These are phyloP conservation scores for Stephania japonica DNA, from an alignment of 164 flowering plant genomes.

Conservation along the genomic window DNA sequence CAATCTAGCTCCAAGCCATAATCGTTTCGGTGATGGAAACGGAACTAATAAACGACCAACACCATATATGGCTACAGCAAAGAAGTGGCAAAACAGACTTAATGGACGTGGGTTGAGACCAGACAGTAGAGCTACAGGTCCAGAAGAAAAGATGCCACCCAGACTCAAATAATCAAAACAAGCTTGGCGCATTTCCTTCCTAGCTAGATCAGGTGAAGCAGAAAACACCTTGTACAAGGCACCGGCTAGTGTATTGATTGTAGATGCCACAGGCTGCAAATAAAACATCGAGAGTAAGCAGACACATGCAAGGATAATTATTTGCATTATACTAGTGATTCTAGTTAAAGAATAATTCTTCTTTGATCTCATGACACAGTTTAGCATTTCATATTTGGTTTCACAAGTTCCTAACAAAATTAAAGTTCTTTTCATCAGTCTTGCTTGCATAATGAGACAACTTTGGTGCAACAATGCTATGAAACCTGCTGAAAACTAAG, in stretches of 20 bases:
- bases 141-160: constrained; percentile 66
- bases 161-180: constrained; percentile 84
- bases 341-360: background rate
- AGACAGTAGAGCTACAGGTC: constrained; percentile 77
- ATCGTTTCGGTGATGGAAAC: constrained; percentile 72
- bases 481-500: no score
- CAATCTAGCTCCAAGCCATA: constrained; percentile 85
- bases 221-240: constrained; percentile 74
- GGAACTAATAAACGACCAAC: constrained; percentile 80
- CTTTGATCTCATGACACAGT: background rate
- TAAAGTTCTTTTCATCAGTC: background rate
- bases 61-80: constrained; percentile 87
- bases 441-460: background rate
- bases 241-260: constrained; percentile 76
- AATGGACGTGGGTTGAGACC: constrained; percentile 88
- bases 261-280: constrained; percentile 78
- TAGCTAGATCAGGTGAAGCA: constrained; percentile 85
- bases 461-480: background rate
- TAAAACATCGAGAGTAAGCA: background rate
- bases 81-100: constrained; percentile 85
- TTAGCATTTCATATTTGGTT: background rate
- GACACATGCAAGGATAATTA: background rate
- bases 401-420: background rate
- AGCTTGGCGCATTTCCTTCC: constrained; percentile 89
- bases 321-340: background rate